Conservation (phyloP, 2,329 filamentous ascomycete genomes). For the Magnaporthales sp. region DNA sequence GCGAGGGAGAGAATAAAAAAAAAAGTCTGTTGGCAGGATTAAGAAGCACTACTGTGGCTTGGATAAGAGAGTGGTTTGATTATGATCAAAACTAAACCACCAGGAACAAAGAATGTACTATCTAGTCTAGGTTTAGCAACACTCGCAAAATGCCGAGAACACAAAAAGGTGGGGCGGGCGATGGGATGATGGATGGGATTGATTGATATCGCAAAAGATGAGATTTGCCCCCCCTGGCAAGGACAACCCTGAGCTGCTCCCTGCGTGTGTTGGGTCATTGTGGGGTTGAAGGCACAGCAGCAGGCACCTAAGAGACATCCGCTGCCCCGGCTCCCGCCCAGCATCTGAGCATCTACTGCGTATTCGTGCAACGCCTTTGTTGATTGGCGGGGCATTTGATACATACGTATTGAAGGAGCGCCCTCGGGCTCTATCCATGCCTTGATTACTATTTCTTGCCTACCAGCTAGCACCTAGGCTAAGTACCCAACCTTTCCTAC, state of each 20-base stretch:
- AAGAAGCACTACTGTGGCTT: neutral
- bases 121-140: neutral
- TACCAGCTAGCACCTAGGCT: too few species aligned
- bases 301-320: neutral
- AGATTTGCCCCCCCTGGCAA: neutral
- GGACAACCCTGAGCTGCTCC: neutral
- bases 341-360: neutral
- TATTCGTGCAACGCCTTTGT: neutral
- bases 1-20: neutral
- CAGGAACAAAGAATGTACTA: neutral
- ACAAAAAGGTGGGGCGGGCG: neutral
- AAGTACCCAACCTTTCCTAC: too few species aligned
- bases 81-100: neutral
- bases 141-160: neutral
- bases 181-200: neutral
- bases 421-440: neutral
- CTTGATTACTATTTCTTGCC: neutral
- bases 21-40: neutral
- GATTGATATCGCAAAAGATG: neutral
- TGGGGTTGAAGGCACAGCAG: neutral
- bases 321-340: neutral
- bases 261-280: neutral
- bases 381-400: neutral
- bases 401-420: neutral
- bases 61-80: neutral